A percentile compares a stretch with the other conserved stretches of the same genome.
These are phyloP conservation scores for Xerocomellus intermedius DNA, from an alignment of 768 basidiomycete genomes.

Conservation along the genomic window DNA sequence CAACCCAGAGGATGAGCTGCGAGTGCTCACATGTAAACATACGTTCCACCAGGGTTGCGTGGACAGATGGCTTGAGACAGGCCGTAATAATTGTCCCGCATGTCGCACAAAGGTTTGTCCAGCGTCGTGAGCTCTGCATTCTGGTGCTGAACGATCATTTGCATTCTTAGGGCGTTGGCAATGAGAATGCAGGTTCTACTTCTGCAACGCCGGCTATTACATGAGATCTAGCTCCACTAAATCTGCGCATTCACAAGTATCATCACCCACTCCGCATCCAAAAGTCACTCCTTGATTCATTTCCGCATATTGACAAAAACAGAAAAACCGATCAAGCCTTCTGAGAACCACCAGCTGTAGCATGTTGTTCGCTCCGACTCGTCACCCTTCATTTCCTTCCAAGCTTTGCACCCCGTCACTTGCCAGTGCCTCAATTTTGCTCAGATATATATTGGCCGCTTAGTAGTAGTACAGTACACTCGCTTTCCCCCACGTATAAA, in stretches of 20 bases:
- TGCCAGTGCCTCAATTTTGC: constrained; percentile 12
- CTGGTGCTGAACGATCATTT: not conserved
- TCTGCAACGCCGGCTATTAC: not conserved
- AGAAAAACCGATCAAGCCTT: constrained; percentile 10
- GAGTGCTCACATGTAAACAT: constrained; percentile 81
- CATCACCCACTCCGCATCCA: not conserved
- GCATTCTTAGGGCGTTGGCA: constrained; percentile 24
- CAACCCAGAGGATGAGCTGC: constrained; percentile 68
- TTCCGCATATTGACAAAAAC: constrained; percentile 11
- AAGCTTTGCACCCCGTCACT: constrained; percentile 10
- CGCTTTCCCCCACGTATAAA: constrained; percentile 7
- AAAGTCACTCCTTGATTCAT: constrained; percentile 20
- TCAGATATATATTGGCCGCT: constrained; percentile 26
- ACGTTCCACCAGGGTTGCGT: constrained; percentile 90
- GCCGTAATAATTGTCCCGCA: constrained; percentile 89
- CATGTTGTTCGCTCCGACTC: constrained; percentile 23
- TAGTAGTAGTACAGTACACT: constrained; percentile 19
- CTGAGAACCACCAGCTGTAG: constrained; percentile 26
- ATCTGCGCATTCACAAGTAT: not conserved
- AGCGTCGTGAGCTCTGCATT: not conserved
- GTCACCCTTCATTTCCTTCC: constrained; percentile 4
- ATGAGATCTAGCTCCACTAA: constrained; percentile 8
- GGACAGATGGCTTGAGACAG: constrained; percentile 82
- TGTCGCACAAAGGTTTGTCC: constrained; percentile 71
- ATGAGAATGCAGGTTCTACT: constrained; percentile 17